A percentile compares a stretch with the other conserved stretches of the same genome.
These are phyloP conservation scores for Ceratobasidium papillatum DNA, from an alignment of 1,284 basidiomycete species.

Conservation along the genomic window DNA sequence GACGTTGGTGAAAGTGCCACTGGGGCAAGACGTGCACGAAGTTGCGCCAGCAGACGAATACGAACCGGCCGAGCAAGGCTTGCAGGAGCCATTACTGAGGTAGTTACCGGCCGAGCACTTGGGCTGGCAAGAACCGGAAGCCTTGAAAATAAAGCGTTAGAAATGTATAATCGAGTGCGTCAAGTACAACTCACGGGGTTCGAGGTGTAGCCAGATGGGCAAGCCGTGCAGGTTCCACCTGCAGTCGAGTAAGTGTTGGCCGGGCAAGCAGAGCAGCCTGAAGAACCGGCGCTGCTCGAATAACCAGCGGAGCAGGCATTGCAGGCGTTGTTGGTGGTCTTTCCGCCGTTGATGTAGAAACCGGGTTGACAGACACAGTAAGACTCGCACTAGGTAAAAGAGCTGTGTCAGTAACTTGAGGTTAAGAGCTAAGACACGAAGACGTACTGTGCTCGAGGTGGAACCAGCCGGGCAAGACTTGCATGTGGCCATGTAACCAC, in stretches of 20 bases:
- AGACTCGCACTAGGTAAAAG: neutral
- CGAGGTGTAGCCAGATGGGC: conserved; percentile 3
- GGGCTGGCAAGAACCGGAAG: conserved; percentile 7
- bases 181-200: neutral
- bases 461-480: conserved; percentile 17
- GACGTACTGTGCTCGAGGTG: neutral
- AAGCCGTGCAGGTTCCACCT: neutral
- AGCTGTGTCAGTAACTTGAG: neutral
- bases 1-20: conserved; percentile 7
- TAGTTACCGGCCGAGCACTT: conserved; percentile 20
- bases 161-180: neutral
- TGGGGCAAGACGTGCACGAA: conserved; percentile 7
- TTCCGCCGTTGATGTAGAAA: conserved; percentile 25
- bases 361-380: conserved; percentile 12
- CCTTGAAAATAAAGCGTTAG: neutral
- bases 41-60: neutral
- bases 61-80: conserved; percentile 16
- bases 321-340: conserved; percentile 12
- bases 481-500: neutral
- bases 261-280: conserved; percentile 3
- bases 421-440: neutral
- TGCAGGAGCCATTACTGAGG: conserved; percentile 11
- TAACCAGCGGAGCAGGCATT: conserved; percentile 20
- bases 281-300: neutral
- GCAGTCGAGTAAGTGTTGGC: conserved; percentile 4